Evolutionary conservation across 441 rosid species (phyloP).

Genomic region (Croton laevigatus): DNA sequence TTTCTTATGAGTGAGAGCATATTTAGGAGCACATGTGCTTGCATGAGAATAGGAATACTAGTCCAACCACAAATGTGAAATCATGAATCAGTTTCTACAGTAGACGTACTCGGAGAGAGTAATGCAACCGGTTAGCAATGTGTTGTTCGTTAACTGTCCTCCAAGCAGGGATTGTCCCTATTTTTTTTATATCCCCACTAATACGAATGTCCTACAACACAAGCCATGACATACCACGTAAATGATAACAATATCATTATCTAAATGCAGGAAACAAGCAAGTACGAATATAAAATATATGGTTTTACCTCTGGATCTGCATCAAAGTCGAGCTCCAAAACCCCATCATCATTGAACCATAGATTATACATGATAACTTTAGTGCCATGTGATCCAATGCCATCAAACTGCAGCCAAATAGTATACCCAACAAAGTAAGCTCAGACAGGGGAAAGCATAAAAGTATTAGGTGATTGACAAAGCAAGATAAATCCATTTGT

Average conservation of each 20-base stretch:
- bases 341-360: conserved; percentile 70
- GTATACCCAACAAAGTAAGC: too few relatives aligned
- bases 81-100: background rate
- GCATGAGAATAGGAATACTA: background rate
- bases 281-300: background rate
- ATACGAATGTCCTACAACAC: conserved; percentile 70
- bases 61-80: background rate
- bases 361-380: conserved; percentile 81
- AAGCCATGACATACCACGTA: conserved; percentile 20
- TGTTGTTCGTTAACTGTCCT: conserved; percentile 59
- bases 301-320: conserved; percentile 55
- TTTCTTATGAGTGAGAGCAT: background rate
- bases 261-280: conserved; percentile 9
- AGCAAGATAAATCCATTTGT: too few relatives aligned
- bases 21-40: background rate
- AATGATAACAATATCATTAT: conserved; percentile 17
- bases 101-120: conserved; percentile 78
- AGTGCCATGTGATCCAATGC: conserved; percentile 78
- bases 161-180: conserved; percentile 38
- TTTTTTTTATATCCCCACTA: conserved; percentile 51
- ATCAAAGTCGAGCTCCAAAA: conserved; percentile 76
- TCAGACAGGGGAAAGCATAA: too few relatives aligned
- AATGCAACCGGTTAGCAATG: conserved; percentile 55
- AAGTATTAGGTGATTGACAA: too few relatives aligned
- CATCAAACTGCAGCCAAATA: conserved; percentile 61